Base-by-base conservation (phyloP, 176 grass and related monocot genomes). In the Calamus simplicifolius region DNA sequence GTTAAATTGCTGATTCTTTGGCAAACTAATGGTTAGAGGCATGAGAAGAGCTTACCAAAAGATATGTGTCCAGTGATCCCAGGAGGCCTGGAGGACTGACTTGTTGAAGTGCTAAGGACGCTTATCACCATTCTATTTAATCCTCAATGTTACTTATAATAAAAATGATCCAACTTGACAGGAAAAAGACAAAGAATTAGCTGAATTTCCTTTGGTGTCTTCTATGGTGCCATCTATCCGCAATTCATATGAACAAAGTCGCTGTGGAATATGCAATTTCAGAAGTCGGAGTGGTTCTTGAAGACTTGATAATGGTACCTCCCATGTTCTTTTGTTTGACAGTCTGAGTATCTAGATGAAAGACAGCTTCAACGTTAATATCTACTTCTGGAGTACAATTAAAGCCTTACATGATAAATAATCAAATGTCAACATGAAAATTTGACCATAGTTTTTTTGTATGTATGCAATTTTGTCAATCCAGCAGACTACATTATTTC, bases 201-300 rank as follows among this genome's bases (percentile, higher is more conserved):
- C 67, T 27, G 77, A 82, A 62, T 75, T 71, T 66, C 48, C 68
- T 67, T 54, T 54, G 73, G 81, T 88, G 18, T 72, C 71, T 27
- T 73, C 29, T 70, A 85, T 97, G 93, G 19, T 88, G 19, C 73
- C 88, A 80, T 91, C 84, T 51, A 91, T 91, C 31, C 78, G 78
- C n/a, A 77, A 76, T 48, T 97, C 93, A 1, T 88, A 91, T 82
- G 69, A 66, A 4, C 28, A 80, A 73, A 88, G 81, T 16, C 84
- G 79, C 51, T 80, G 87, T 49, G 87, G 93, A 68, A 88, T 97
- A 72, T 97, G 87, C 79, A 91, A 85, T 69, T 88, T 85, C 69
- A 80, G 84, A 77, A 97, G 66, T 70, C 83, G 83, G 81, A 75
- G 57, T 56, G 23, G 68, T 43, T 79, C 68, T 54, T 77, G 76